A percentile compares a stretch with the other conserved stretches of the same genome.
Evolutionary conservation across 106 monocot species (phyloP).

Genomic region (Dendrobium officinale): DNA sequence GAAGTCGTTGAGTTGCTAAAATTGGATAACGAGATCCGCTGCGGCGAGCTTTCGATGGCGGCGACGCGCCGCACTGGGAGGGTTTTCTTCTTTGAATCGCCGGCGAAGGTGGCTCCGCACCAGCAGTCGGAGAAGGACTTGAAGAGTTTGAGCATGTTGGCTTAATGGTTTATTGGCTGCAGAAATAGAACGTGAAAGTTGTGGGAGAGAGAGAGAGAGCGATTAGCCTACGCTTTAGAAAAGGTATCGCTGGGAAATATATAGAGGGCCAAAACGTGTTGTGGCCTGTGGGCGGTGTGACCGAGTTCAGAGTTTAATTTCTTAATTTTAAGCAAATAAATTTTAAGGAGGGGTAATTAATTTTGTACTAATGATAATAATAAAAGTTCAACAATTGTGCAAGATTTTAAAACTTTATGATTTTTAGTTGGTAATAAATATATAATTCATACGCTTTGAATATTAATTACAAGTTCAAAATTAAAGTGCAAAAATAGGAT

Average conservation of each 20-base stretch:
- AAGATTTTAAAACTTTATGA: no score
- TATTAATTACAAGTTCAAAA: no score
- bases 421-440: no score
- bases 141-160: neutral
- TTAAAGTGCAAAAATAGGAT: no score
- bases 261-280: neutral
- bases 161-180: neutral
- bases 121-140: neutral
- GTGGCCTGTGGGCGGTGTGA: neutral
- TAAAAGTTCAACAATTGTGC: no score
- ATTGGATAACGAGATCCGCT: constrained; percentile 29
- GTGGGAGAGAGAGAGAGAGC: neutral
- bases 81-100: neutral
- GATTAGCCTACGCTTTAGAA: neutral
- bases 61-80: neutral
- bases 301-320: no score
- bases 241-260: neutral
- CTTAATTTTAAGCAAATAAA: no score
- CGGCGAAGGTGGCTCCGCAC: neutral
- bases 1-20: neutral
- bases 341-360: no score
- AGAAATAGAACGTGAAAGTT: neutral
- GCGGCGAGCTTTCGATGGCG: constrained; percentile 6
- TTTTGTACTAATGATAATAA: no score
- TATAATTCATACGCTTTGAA: no score